Conservation (phyloP, 768 basidiomycete genomes). For the Mycena crocata region DNA sequence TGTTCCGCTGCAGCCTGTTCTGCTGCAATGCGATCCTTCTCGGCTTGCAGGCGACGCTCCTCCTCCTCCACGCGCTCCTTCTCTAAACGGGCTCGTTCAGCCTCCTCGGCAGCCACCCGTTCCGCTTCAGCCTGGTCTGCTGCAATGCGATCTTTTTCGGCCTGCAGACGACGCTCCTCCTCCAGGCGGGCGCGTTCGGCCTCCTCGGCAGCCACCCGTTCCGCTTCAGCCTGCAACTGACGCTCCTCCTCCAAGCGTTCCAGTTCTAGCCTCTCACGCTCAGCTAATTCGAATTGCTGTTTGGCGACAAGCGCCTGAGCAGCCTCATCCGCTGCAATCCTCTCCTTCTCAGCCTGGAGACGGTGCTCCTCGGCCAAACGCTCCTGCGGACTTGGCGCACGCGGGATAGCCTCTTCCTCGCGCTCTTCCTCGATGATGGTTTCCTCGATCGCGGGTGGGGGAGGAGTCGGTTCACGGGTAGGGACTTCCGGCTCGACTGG, state of each 20-base stretch:
- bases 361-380: neutral
- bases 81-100: conserved; percentile 3
- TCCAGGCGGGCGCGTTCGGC: neutral
- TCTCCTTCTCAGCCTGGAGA: conserved; percentile 16
- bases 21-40: too few relatives aligned
- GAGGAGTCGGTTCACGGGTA: conserved; percentile 17
- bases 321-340: conserved; percentile 20
- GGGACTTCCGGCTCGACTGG: neutral
- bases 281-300: conserved; percentile 8
- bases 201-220: neutral
- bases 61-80: too few relatives aligned
- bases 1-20: neutral
- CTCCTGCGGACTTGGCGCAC: neutral
- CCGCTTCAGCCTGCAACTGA: too few relatives aligned
- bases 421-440: neutral
- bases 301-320: neutral
- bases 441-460: conserved; percentile 2
- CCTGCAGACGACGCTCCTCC: neutral
- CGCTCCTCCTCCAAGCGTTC: too few relatives aligned
- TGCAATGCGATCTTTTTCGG: neutral
- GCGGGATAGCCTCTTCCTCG: neutral
- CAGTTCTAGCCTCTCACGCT: neutral
- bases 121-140: neutral
- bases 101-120: conserved; percentile 16
- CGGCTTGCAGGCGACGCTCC: too few relatives aligned